These are phyloP conservation scores for Mycosarcoma maydis DNA, from an alignment of 1,284 basidiomycete species.

Conservation along the genomic window DNA sequence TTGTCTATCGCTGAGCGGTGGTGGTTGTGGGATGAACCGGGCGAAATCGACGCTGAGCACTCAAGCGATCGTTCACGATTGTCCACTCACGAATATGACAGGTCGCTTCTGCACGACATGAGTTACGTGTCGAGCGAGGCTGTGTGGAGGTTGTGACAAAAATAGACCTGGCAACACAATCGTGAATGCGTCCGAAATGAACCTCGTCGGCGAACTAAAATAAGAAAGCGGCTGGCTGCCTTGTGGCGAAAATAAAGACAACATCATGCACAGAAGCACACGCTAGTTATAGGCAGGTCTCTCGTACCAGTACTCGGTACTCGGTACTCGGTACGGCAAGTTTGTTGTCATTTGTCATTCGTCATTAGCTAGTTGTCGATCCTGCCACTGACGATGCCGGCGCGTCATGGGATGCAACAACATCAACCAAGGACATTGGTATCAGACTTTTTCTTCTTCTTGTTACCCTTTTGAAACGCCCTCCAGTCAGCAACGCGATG, in stretches of 20 bases:
- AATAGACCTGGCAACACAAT: not conserved
- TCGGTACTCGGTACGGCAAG: too few relatives aligned
- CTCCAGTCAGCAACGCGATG: slow-evolving; percentile 63
- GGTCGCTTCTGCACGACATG: not conserved
- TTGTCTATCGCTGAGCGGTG: not conserved
- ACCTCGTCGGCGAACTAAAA: not conserved
- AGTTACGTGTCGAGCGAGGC: not conserved
- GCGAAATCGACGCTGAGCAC: not conserved
- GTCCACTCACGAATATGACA: too few relatives aligned
- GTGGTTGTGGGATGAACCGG: not conserved
- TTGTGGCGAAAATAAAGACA: too few relatives aligned
- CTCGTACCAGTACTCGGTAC: too few relatives aligned
- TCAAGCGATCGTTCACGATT: too few relatives aligned
- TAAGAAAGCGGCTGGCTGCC: too few relatives aligned
- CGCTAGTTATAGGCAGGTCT: too few relatives aligned
- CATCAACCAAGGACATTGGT: slow-evolving; percentile 52
- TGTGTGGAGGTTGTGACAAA: not conserved
- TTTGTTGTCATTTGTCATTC: too few relatives aligned
- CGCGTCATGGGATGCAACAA: not conserved
- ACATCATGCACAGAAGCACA: too few relatives aligned
- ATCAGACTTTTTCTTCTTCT: slow-evolving; percentile 59
- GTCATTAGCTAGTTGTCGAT: too few relatives aligned
- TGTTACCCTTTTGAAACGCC: slow-evolving; percentile 55
- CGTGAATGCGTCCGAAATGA: not conserved
- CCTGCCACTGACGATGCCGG: too few relatives aligned